Conservation (phyloP, 192 early-diverging fungal species). For the Coemansia sp. region DNA sequence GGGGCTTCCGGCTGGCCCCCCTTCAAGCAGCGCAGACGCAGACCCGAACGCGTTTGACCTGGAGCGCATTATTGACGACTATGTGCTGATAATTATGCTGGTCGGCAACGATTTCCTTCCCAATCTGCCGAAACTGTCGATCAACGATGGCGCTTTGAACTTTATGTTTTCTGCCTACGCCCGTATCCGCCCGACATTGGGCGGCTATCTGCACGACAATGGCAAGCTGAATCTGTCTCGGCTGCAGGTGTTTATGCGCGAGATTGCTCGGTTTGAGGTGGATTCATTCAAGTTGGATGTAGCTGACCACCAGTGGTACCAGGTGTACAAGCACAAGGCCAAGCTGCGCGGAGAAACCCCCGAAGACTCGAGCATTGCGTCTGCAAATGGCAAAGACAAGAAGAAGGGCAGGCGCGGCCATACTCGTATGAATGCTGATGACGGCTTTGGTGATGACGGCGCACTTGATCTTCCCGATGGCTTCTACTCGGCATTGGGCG, state of each 20-base stretch:
- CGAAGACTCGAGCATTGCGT: conserved; percentile 20
- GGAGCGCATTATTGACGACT: conserved; percentile 96
- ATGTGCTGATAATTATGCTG: conserved; percentile 89
- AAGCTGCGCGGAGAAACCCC: conserved; percentile 34
- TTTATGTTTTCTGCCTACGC: conserved; percentile 69
- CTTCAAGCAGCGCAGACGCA: neutral
- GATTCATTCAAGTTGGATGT: conserved; percentile 52
- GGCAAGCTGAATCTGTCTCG: conserved; percentile 65
- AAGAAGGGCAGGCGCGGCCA: neutral
- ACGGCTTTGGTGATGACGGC: conserved; percentile 8
- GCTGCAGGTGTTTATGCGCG: conserved; percentile 63
- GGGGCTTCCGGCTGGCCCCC: conserved; percentile 10
- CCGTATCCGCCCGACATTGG: conserved; percentile 61
- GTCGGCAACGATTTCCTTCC: conserved; percentile 99
- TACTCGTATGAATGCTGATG: neutral
- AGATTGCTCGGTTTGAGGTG: conserved; percentile 50
- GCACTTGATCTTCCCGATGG: conserved; percentile 20
- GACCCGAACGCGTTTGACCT: conserved; percentile 63
- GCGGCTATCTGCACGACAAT: conserved; percentile 86
- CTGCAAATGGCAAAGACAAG: neutral
- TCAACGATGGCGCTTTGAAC: conserved; percentile 83
- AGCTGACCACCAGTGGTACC: conserved; percentile 51
- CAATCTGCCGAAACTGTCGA: conserved; percentile 89
- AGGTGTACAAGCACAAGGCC: conserved; percentile 52
- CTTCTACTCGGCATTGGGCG: conserved; percentile 30